phyloP scores from a whole-genome alignment of 1,139 yeast genomes.

The Williopsis jadinii region DNA sequence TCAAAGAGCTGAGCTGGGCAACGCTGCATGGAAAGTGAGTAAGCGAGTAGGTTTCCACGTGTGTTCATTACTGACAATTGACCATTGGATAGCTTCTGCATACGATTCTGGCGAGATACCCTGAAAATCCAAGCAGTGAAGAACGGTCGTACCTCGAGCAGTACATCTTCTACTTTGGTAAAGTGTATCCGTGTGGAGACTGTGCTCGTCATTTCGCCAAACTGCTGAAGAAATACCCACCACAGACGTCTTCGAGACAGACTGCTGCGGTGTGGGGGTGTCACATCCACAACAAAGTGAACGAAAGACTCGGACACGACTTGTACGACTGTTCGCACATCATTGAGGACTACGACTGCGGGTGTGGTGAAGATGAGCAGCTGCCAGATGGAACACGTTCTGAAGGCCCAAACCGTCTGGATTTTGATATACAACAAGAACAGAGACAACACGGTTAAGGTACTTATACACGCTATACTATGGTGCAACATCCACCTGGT shows the following conservation, averaged over 20 bases:
- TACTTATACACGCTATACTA: conserved; percentile 24
- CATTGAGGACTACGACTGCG: conserved; percentile 90
- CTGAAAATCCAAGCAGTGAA: conserved; percentile 63
- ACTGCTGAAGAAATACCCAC: conserved; percentile 67
- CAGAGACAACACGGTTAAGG: conserved; percentile 25
- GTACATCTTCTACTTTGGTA: conserved; percentile 56
- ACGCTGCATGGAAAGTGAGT: conserved; percentile 72
- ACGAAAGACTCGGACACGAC: conserved; percentile 60
- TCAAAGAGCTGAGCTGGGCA: conserved; percentile 40
- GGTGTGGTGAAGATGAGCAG: conserved; percentile 72
- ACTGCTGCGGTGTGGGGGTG: conserved; percentile 97
- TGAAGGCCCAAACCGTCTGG: conserved; percentile 11
- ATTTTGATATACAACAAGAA: conserved; percentile 22
- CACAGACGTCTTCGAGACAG: conserved; percentile 71
- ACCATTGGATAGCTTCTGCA: conserved; percentile 44
- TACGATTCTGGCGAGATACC: conserved; percentile 86
- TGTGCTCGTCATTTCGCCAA: conserved; percentile 87
- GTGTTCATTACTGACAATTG: neutral
- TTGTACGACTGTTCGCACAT: conserved; percentile 79
- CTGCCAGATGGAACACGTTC: conserved; percentile 4
- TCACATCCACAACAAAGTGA: conserved; percentile 83
- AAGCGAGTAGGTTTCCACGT: neutral
- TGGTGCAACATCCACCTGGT: conserved; percentile 38
- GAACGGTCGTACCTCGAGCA: conserved; percentile 56
- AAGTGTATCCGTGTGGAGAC: conserved; percentile 89